These are phyloP conservation scores for Coprinopsis strossmayeri DNA, from an alignment of 768 basidiomycete genomes.

Conservation along the genomic window DNA sequence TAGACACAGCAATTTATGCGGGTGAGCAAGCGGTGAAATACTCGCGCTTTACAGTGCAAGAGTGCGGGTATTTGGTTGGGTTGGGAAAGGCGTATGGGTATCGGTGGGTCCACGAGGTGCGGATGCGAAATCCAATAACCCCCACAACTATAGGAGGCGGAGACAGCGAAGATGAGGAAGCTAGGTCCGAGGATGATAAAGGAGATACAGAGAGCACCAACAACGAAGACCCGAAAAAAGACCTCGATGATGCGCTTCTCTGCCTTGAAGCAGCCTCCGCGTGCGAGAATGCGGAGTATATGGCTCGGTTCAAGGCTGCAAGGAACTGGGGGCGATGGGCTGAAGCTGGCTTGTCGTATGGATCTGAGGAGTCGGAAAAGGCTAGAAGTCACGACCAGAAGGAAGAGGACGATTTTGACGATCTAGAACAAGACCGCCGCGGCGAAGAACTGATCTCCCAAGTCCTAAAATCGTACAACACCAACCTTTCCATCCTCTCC, in stretches of 20 bases:
- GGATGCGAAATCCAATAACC: too few species aligned
- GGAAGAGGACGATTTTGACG: too few species aligned
- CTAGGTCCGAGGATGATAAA: too few species aligned
- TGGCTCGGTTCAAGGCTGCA: constrained; percentile 7
- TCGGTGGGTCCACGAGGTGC: background rate
- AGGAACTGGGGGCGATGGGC: constrained; percentile 6
- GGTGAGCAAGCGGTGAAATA: constrained; percentile 4
- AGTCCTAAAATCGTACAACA: background rate
- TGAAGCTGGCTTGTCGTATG: background rate
- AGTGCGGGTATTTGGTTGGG: constrained; percentile 5
- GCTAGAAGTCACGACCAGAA: too few species aligned
- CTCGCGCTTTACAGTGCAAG: background rate
- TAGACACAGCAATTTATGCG: constrained; percentile 3
- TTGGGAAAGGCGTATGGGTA: constrained; percentile 8
- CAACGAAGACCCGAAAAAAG: too few species aligned
- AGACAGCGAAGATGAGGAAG: too few species aligned
- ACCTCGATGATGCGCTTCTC: background rate
- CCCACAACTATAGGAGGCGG: too few species aligned
- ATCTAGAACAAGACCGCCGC: too few species aligned
- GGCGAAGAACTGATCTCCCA: background rate
- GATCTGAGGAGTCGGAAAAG: too few species aligned
- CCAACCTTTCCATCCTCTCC: background rate
- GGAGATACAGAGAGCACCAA: too few species aligned
- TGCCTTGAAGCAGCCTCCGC: background rate
- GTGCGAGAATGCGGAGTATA: background rate